Evolutionary conservation across 306 rosid species (phyloP).

Genomic region (Alnus glutinosa): DNA sequence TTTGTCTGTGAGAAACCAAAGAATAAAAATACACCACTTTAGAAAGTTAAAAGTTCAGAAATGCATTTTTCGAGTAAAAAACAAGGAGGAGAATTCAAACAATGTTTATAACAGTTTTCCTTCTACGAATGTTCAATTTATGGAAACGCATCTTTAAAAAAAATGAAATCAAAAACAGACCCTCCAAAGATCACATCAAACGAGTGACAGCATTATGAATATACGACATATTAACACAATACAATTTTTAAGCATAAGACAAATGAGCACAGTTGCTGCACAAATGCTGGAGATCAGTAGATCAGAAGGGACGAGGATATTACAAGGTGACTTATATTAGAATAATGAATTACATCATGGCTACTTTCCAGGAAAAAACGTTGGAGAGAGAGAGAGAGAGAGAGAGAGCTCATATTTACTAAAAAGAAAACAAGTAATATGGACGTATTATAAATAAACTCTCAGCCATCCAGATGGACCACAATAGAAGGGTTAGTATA

Average conservation of each 20-base stretch:
- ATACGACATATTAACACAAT: background rate
- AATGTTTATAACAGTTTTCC: background rate
- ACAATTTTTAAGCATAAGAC: background rate
- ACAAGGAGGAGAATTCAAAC: background rate
- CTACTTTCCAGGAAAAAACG: background rate
- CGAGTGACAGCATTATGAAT: background rate
- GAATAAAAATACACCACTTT: background rate
- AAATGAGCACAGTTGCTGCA: background rate
- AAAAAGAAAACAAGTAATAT: too few relatives aligned
- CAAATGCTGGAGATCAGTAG: background rate
- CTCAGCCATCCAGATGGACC: background rate
- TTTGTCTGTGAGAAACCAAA: background rate
- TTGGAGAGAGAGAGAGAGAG: background rate
- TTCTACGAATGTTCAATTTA: background rate
- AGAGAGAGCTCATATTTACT: background rate
- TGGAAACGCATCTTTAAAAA: background rate
- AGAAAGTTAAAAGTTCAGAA: background rate
- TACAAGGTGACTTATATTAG: background rate
- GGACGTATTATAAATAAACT: background rate
- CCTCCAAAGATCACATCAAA: background rate
- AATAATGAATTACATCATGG: too few relatives aligned
- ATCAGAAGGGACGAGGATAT: background rate
- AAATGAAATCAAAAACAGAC: background rate
- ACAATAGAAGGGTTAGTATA: background rate
- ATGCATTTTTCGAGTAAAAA: background rate